These are phyloP conservation scores for Botrytis fragariae DNA, from an alignment of 2,329 filamentous ascomycete species.

Conservation along the genomic window DNA sequence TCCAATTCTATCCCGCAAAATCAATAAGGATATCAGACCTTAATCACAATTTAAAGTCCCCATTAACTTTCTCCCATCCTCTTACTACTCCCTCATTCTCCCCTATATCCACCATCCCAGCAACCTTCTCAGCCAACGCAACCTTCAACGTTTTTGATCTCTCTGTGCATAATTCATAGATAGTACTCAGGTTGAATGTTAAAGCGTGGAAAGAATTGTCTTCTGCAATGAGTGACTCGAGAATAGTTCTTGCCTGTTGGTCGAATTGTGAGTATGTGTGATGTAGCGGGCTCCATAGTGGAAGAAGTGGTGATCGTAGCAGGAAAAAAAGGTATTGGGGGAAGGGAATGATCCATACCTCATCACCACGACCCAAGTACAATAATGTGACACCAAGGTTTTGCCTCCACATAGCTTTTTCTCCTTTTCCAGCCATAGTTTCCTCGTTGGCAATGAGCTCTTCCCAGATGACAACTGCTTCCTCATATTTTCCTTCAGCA, in stretches of 20 bases:
- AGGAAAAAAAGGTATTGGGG: not conserved
- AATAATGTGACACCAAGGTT: conserved; percentile 83
- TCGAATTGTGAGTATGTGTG: conserved; percentile 5
- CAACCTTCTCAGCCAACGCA: conserved; percentile 67
- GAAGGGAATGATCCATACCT: conserved; percentile 49
- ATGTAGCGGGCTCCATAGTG: not conserved
- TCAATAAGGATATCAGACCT: not conserved
- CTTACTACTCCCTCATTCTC: conserved; percentile 5
- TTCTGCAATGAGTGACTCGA: conserved; percentile 63
- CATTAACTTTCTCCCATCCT: conserved; percentile 38
- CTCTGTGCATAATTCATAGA: conserved; percentile 90
- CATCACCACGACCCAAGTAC: conserved; percentile 73
- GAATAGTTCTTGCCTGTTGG: conserved; percentile 57
- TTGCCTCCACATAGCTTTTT: conserved; percentile 70
- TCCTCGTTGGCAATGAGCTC: conserved; percentile 42
- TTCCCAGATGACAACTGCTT: conserved; percentile 62
- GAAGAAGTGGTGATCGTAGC: not conserved
- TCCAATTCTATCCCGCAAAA: not conserved
- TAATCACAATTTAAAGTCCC: conserved; percentile 37
- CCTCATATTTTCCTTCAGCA: conserved; percentile 70
- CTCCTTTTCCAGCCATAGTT: conserved; percentile 33
- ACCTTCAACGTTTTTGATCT: conserved; percentile 67
- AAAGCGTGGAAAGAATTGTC: conserved; percentile 72
- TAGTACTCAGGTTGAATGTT: conserved; percentile 84
- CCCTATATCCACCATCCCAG: conserved; percentile 39